These are phyloP conservation scores for Luffa acutangula DNA, from an alignment of 306 rosid species.

Conservation along the genomic window DNA sequence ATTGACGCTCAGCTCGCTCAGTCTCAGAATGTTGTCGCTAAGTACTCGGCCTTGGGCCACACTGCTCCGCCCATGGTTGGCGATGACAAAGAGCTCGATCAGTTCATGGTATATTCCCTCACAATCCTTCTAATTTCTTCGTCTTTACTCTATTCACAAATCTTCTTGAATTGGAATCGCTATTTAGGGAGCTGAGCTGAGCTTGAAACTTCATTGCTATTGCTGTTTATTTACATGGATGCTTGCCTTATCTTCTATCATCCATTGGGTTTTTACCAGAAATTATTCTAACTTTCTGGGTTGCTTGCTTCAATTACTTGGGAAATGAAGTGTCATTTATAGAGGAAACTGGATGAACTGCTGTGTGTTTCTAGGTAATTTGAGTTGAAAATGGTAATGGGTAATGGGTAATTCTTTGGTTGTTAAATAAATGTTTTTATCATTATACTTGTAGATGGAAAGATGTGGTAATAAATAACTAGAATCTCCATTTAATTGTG, in stretches of 20 bases:
- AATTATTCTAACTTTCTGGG: not conserved
- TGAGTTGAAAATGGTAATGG: not conserved
- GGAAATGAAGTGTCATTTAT: not conserved
- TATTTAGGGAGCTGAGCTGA: not conserved
- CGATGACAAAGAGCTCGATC: conserved; percentile 85
- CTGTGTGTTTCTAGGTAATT: not conserved
- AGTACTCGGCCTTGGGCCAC: conserved; percentile 70
- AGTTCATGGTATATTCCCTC: conserved; percentile 64
- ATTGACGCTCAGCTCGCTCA: conserved; percentile 89
- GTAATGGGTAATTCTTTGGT: not conserved
- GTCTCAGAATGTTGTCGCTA: conserved; percentile 89
- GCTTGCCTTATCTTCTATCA: not conserved
- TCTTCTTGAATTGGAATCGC: not conserved
- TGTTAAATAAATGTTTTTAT: not conserved
- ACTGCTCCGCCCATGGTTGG: conserved; percentile 35
- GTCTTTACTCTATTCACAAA: not conserved
- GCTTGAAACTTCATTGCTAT: not conserved
- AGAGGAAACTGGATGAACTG: not conserved
- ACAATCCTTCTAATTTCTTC: not conserved
- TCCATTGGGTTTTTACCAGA: not conserved
- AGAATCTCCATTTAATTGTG: not conserved
- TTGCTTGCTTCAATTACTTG: conserved; percentile 5
- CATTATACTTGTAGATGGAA: not conserved
- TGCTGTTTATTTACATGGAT: not conserved
- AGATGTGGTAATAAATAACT: not conserved